A percentile compares a stretch with the other conserved stretches of the same genome.
Conservation (phyloP, 1,284 basidiomycete species). For the Ustilago cynodontis region DNA sequence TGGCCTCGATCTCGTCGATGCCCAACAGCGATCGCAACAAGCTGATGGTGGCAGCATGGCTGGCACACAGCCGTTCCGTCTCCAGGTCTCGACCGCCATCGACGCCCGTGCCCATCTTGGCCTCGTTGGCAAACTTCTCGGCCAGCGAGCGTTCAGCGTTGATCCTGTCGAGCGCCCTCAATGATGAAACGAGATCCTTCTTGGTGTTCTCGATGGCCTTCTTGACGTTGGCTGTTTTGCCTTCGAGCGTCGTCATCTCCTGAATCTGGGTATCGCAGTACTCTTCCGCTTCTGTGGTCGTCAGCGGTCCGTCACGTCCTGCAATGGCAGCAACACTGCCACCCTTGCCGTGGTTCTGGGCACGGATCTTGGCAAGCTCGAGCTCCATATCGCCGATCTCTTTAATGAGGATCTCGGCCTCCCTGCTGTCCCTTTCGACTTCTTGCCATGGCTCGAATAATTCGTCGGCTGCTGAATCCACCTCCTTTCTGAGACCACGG, state of each 20-base stretch:
- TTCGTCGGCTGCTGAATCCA: slow-evolving; percentile 54
- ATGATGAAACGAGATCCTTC: slow-evolving; percentile 54
- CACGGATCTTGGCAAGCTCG: slow-evolving; percentile 60
- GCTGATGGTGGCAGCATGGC: slow-evolving; percentile 45
- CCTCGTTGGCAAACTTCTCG: slow-evolving; percentile 62
- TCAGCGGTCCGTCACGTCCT: slow-evolving; percentile 53
- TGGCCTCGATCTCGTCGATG: slow-evolving; percentile 46
- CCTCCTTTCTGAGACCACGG: slow-evolving; percentile 49
- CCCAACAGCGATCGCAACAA: slow-evolving; percentile 48
- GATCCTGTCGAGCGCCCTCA: slow-evolving; percentile 57
- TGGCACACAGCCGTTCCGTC: slow-evolving; percentile 58
- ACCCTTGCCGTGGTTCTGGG: slow-evolving; percentile 50
- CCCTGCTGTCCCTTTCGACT: slow-evolving; percentile 42
- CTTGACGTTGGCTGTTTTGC: slow-evolving; percentile 49
- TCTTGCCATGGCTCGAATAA: slow-evolving; percentile 53
- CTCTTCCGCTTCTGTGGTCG: slow-evolving; percentile 57
- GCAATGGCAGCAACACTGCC: slow-evolving; percentile 50
- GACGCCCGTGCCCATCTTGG: slow-evolving; percentile 58
- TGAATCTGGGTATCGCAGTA: slow-evolving; percentile 56
- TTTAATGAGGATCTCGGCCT: slow-evolving; percentile 54
- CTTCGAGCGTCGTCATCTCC: slow-evolving; percentile 58
- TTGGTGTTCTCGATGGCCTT: slow-evolving; percentile 58
- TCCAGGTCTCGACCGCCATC: slow-evolving; percentile 60
- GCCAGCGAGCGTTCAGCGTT: slow-evolving; percentile 59
- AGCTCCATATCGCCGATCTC: slow-evolving; percentile 64